These are phyloP conservation scores for Musa beccarii DNA, from an alignment of 176 grass and related monocot genomes.

Conservation along the genomic window DNA sequence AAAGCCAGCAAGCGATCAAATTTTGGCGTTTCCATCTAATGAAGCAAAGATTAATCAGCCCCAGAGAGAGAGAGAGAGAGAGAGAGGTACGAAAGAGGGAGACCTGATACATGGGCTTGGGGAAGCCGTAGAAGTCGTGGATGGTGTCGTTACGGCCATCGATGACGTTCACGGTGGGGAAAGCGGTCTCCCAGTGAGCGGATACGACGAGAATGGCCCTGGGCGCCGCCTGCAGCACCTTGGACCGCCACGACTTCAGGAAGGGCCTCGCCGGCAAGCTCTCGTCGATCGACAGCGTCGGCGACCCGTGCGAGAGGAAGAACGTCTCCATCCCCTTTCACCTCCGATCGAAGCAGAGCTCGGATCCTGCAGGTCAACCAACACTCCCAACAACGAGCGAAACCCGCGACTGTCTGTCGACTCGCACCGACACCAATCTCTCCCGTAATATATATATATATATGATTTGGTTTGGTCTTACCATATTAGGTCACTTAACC, in stretches of 20 bases:
- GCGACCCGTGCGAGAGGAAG: slow-evolving; percentile 84
- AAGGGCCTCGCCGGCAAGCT: slow-evolving; percentile 47
- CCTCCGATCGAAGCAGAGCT: not conserved
- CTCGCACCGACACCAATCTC: too few species aligned
- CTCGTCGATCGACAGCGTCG: slow-evolving; percentile 75
- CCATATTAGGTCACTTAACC: too few species aligned
- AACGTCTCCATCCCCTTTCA: slow-evolving; percentile 51
- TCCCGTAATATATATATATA: too few species aligned
- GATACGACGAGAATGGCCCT: slow-evolving; percentile 72
- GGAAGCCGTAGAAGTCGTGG: slow-evolving; percentile 65
- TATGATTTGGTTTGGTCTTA: too few species aligned
- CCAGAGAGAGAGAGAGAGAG: not conserved
- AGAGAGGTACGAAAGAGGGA: not conserved
- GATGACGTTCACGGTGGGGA: slow-evolving; percentile 41
- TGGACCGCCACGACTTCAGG: slow-evolving; percentile 58
- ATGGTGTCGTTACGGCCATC: slow-evolving; percentile 48
- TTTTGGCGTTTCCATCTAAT: not conserved
- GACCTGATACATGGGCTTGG: slow-evolving; percentile 67
- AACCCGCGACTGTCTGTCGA: too few species aligned
- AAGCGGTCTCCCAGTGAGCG: slow-evolving; percentile 62
- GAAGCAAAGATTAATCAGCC: not conserved
- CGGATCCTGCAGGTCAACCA: too few species aligned
- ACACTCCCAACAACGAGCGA: too few species aligned
- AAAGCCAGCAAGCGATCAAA: not conserved
- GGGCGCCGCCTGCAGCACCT: slow-evolving; percentile 32